Base-by-base conservation (phyloP, 1,284 basidiomycete species). In the Schizophyllum commune region DNA sequence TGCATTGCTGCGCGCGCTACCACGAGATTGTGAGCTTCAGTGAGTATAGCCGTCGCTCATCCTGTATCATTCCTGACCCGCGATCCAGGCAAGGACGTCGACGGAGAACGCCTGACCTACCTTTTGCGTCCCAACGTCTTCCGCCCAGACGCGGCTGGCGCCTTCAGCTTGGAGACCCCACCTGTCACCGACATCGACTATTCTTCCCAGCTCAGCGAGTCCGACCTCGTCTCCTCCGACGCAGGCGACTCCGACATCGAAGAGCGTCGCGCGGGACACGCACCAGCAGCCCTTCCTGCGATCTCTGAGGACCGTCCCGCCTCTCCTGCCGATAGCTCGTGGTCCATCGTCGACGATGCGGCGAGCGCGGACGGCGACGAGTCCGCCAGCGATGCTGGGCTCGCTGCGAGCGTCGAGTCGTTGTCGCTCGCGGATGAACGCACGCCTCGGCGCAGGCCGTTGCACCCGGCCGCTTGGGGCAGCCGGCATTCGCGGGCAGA, bases 1-100 rank as follows among this genome's bases (percentile, higher is more conserved):
- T 92, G 6, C 90, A 92, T 66, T 92, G 89, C 66, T 86, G 88
- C 63, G 89, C 89, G 55, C 78, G 90, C 51, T 92, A 88, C 72
- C 83, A 92, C 69, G 84, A 84, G 61, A 73, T 92, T 60, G 85
- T 92, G 65, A 89, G 86, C 72, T 92, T 85, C 77, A 92, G 90
- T 90, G 70, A 68, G 89, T 80, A n/a, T 20, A 65, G 33, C 47
- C 15, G 58, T 9, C 51, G 52, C 39, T 58, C 56, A 57, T 52
- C 9, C 52, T 61, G 55, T 47, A 57, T 56, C 17, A n/a, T 55
- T 58, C 57, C 47, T 21, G 62, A 56, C 63, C 47, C 4, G 58
- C 20, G 58, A 51, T 19, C 56, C 63, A 92, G 89, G 89, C 74
- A 91, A 88, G 74, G 88, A 90, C 53, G 72, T 75, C 0, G 72